phyloP scores from a whole-genome alignment of 225 moss, liverwort and hornwort species.

The Anthoceros angustus region DNA sequence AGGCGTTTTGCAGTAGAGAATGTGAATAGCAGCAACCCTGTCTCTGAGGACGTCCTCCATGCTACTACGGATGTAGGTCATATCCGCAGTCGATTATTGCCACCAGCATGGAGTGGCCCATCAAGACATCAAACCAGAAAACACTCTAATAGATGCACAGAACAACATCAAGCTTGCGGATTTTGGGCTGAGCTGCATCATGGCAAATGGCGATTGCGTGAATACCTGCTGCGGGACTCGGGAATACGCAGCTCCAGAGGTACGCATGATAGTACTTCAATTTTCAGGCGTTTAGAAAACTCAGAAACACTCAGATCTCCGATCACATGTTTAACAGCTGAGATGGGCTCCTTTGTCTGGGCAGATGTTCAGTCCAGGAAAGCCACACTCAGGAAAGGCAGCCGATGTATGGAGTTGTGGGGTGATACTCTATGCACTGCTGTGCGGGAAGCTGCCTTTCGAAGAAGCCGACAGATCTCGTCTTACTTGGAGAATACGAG shows the following conservation, averaged over 20 bases:
- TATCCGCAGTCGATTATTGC: neutral
- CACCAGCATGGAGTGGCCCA: neutral
- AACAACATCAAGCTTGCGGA: slow-evolving; percentile 1
- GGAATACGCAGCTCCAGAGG: slow-evolving; percentile 3
- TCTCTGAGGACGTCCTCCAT: neutral
- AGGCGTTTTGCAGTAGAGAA: neutral
- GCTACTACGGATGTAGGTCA: neutral
- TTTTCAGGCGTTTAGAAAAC: neutral
- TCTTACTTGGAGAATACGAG: slow-evolving; percentile 48
- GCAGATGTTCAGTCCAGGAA: slow-evolving; percentile 39
- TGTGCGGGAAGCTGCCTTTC: slow-evolving; percentile 47
- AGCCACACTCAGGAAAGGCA: slow-evolving; percentile 38
- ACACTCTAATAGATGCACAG: neutral
- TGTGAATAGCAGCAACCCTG: neutral
- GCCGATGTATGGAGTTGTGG: slow-evolving; percentile 62
- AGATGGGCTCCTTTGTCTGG: neutral
- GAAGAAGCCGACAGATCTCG: slow-evolving; percentile 46
- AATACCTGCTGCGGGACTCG: neutral
- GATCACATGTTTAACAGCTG: neutral
- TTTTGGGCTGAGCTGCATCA: slow-evolving; percentile 2
- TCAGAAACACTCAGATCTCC: neutral
- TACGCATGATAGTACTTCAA: neutral
- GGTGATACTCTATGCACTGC: slow-evolving; percentile 43
- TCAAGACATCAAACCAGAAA: neutral
- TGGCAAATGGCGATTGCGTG: neutral